phyloP scores from a whole-genome alignment of 176 grass and related monocot species.

The Zea mays region Zm-B73-REFERENCE-NAM-5.0 NC_050102.1:14918001-14918500 shows the following conservation, averaged over 20 bases:
- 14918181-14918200: too few relatives aligned
- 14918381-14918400: constrained; percentile 53
- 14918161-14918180: too few relatives aligned
- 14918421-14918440: background rate
- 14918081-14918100: too few relatives aligned
- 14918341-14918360: constrained; percentile 38
- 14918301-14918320: constrained; percentile 38
- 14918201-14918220: too few relatives aligned
- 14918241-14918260: background rate
- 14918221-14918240: too few relatives aligned
- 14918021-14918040: too few relatives aligned
- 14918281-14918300: constrained; percentile 34
- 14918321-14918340: constrained; percentile 53
- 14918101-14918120: too few relatives aligned
- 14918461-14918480: constrained; percentile 63
- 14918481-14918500: constrained; percentile 7
- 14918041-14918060: too few relatives aligned
- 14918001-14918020: too few relatives aligned
- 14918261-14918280: background rate
- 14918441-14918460: constrained; percentile 12
- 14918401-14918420: constrained; percentile 49
- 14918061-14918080: too few relatives aligned
- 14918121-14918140: too few relatives aligned
- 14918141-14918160: too few relatives aligned
- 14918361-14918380: constrained; percentile 47